Evolutionary conservation across 768 basidiomycete species (phyloP), one percentile per base, ranked within the genome.

Genomic region (Cyathus striatus): DNA sequence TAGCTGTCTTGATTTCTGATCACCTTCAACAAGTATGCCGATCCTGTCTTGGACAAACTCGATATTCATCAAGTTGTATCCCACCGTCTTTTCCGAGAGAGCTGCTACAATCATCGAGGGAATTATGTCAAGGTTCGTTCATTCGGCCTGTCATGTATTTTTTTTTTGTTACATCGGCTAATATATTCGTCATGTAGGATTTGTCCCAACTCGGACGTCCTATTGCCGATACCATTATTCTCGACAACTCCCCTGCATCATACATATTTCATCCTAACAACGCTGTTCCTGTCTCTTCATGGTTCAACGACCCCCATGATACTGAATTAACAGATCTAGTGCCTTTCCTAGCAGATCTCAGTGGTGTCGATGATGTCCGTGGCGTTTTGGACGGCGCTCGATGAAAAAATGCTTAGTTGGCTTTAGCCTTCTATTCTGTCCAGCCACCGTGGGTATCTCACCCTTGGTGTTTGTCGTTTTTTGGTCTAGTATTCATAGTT

Each of bases 201-300:
- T 72, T 99, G 25, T 99, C 96, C 17, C 96, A 97, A 66, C 75
- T 99, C 41, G 96, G 96, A 38, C 85, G 96, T 22, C 90, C 91
- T 5, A 90, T 96, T 52, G 76, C 81, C 37, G 91, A 95, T 57
- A 91, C 86, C 47, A 97, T 98, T 58, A 99, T 99, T 66, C 79
- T 99, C 54, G 96, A 98, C 68, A 99, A 98, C 63, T 98, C 95
- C 21, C 96, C 96, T 13, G 96, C 96, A 10, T 96, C 91, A 10
- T 99, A 98, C 65, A 95, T 98, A 47, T 99, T 99, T 77, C 95
- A 99, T 59, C 93, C 93, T 13, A 94, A 96, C 69, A 98, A 98
- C 60, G 96, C 96, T 27, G 95, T 98, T 4, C 96, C 96, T 10
- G 94, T 99, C 47, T 97, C 95, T 33, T 93, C 90, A 44, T 99